Percentiles rank a stretch among this genome's conserved stretches.
These are phyloP conservation scores for Areca catechu DNA, from an alignment of 176 grass and related monocot genomes.

Conservation along the genomic window DNA sequence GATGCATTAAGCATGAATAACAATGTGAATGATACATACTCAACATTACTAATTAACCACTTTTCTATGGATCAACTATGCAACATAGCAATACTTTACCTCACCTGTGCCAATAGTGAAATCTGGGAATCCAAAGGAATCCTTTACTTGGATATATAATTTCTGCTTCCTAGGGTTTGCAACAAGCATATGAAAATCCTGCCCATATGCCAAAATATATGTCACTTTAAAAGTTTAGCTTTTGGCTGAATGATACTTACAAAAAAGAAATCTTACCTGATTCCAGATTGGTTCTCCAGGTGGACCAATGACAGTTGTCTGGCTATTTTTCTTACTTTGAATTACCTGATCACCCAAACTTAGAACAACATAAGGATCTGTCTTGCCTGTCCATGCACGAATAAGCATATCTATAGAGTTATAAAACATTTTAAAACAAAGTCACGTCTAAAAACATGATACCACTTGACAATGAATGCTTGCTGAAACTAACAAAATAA, in stretches of 20 bases:
- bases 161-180: slow-evolving; percentile 68
- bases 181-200: slow-evolving; percentile 93
- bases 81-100: slow-evolving; percentile 23
- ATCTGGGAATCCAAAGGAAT: slow-evolving; percentile 76
- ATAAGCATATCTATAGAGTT: too few relatives aligned
- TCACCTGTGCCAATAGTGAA: slow-evolving; percentile 71
- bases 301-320: slow-evolving; percentile 87
- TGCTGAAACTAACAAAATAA: too few relatives aligned
- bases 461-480: too few relatives aligned
- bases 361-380: slow-evolving; percentile 88
- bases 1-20: too few relatives aligned
- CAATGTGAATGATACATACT: too few relatives aligned
- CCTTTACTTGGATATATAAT: slow-evolving; percentile 71
- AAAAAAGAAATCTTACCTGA: slow-evolving; percentile 46
- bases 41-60: too few relatives aligned
- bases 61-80: too few relatives aligned
- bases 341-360: slow-evolving; percentile 85
- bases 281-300: slow-evolving; percentile 97
- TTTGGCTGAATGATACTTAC: background rate
- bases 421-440: too few relatives aligned
- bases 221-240: background rate
- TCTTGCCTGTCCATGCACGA: slow-evolving; percentile 50
- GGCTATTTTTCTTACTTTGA: slow-evolving; percentile 97
- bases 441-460: too few relatives aligned
- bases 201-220: slow-evolving; percentile 16